A percentile compares a stretch with the other conserved stretches of the same genome.
Conservation (phyloP, 2,329 filamentous ascomycete genomes). For the Mycosphaerella sp. region DNA sequence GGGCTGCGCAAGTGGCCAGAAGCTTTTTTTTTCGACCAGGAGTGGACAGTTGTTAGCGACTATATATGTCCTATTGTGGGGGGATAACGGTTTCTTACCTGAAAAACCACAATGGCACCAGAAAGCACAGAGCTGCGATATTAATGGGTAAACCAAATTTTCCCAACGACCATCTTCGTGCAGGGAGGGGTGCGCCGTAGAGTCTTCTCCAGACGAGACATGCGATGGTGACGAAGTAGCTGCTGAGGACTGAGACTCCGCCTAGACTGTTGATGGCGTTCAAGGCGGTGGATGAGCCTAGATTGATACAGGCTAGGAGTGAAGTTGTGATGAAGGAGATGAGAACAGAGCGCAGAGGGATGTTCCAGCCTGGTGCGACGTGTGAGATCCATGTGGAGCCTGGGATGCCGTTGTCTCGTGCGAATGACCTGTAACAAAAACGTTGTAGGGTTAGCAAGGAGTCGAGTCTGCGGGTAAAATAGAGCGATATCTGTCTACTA, state of each 20-base stretch:
- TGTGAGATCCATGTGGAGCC: slow-evolving; percentile 9
- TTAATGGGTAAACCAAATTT: slow-evolving; percentile 38
- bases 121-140: slow-evolving; percentile 23
- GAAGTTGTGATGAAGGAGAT: slow-evolving; percentile 10
- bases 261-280: slow-evolving; percentile 40
- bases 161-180: slow-evolving; percentile 37
- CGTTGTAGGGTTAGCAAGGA: too few relatives aligned
- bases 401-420: slow-evolving; percentile 10
- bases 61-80: too few relatives aligned
- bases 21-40: not conserved
- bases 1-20: slow-evolving; percentile 14
- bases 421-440: slow-evolving; percentile 1
- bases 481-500: too few relatives aligned
- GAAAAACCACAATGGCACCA: slow-evolving; percentile 16
- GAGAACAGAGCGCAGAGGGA: slow-evolving; percentile 9
- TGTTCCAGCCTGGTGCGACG: slow-evolving; percentile 14
- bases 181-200: slow-evolving; percentile 32
- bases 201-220: slow-evolving; percentile 36
- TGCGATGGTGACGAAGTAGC: slow-evolving; percentile 38
- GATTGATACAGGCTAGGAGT: slow-evolving; percentile 26
- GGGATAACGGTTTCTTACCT: too few relatives aligned
- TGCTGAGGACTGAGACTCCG: slow-evolving; percentile 36
- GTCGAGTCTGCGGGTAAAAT: too few relatives aligned
- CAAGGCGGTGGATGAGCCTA: slow-evolving; percentile 38
- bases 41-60: too few relatives aligned